Evolutionary conservation across 2,329 filamentous ascomycete species (phyloP).

Genomic region (Thelonectria discophora): DNA sequence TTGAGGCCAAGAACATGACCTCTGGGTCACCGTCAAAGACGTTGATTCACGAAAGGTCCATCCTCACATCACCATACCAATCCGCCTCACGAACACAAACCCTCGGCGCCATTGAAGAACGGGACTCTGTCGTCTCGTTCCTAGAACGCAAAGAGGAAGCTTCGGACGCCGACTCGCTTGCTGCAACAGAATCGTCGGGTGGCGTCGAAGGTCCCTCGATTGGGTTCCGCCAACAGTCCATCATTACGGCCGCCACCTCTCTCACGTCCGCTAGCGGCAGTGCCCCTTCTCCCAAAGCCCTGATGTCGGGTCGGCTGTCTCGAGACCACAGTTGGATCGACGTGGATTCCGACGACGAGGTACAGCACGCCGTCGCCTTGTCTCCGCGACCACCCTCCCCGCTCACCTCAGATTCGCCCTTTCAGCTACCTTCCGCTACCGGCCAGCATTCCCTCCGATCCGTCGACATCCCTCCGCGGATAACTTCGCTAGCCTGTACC

Average conservation of each 20-base stretch:
- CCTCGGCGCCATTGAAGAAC: slow-evolving; percentile 49
- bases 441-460: slow-evolving; percentile 29
- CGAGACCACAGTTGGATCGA: slow-evolving; percentile 51
- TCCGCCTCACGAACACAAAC: slow-evolving; percentile 44
- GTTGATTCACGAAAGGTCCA: slow-evolving; percentile 41
- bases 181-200: slow-evolving; percentile 44
- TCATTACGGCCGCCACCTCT: slow-evolving; percentile 50
- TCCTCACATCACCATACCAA: slow-evolving; percentile 42
- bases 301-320: slow-evolving; percentile 30
- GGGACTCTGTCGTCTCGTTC: slow-evolving; percentile 49
- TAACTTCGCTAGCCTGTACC: slow-evolving; percentile 30
- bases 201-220: slow-evolving; percentile 47
- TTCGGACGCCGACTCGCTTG: slow-evolving; percentile 48
- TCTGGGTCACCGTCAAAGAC: slow-evolving; percentile 56
- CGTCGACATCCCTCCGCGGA: slow-evolving; percentile 34
- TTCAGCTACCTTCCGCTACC: slow-evolving; percentile 3
- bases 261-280: slow-evolving; percentile 44
- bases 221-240: slow-evolving; percentile 47
- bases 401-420: slow-evolving; percentile 31
- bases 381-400: slow-evolving; percentile 47
- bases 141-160: slow-evolving; percentile 40
- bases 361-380: slow-evolving; percentile 30
- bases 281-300: slow-evolving; percentile 39
- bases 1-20: slow-evolving; percentile 61
- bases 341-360: slow-evolving; percentile 47